Evolutionary conservation across 2,329 filamentous ascomycete species (phyloP).

Genomic region (Fusarium sp.): DNA sequence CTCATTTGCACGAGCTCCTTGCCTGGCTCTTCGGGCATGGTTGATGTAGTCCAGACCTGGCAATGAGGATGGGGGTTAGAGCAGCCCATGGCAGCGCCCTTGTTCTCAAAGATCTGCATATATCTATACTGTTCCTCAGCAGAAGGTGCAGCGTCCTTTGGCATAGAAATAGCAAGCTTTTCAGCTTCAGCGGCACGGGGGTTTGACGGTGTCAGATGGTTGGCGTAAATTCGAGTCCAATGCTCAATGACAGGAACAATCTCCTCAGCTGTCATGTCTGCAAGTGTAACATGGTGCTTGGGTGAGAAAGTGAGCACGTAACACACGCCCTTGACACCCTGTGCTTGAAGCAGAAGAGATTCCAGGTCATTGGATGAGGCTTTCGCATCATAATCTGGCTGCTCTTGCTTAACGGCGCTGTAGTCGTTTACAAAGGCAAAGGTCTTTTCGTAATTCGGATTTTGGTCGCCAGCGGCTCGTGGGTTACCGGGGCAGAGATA

Average conservation of each 20-base stretch:
- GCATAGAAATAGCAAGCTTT: constrained; percentile 52
- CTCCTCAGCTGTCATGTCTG: constrained; percentile 81
- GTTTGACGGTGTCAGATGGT: constrained; percentile 78
- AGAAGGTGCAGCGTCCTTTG: constrained; percentile 47
- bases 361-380: constrained; percentile 67
- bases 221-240: constrained; percentile 90
- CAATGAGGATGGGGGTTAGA: constrained; percentile 98
- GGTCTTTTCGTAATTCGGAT: constrained; percentile 86
- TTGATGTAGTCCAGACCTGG: constrained; percentile 94
- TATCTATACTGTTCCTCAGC: constrained; percentile 86
- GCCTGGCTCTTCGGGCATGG: constrained; percentile 86
- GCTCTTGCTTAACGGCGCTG: constrained; percentile 93
- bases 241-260: constrained; percentile 87
- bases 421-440: constrained; percentile 99
- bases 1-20: constrained; percentile 81
- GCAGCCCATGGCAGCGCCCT: constrained; percentile 97
- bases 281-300: constrained; percentile 89
- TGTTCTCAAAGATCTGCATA: constrained; percentile 99
- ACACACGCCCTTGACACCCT: constrained; percentile 92
- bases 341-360: constrained; percentile 80
- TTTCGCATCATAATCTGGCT: constrained; percentile 75
- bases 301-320: constrained; percentile 96
- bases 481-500: constrained; percentile 94
- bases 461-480: constrained; percentile 85
- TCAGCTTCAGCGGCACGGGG: constrained; percentile 62